Base-by-base conservation (phyloP, 169 alveolate species). In the Plasmodium billcollinsi region DNA sequence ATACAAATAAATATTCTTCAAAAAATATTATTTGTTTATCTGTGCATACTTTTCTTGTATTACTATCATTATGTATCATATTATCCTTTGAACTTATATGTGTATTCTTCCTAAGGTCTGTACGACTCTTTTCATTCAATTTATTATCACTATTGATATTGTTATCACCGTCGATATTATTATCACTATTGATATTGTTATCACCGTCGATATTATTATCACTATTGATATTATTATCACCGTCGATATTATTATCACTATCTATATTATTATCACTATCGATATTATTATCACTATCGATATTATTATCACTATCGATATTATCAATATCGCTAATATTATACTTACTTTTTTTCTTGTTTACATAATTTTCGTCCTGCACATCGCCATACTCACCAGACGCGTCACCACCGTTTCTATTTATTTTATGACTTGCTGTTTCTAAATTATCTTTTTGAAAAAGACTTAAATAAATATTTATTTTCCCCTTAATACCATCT, bases 1-100 rank as follows among this genome's bases (percentile, higher is more conserved):
- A 83, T 20, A 83, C 39, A 26, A 54, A 83, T 21, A 83, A 49
- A 63, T 69, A 83, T 39, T 83, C 91, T 9, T 62, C 91, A 62
- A 69, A 83, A 62, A 69, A 63, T 12, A 83, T 43, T 39, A 83
- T 12, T 18, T 70, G 29, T 4, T 83, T 74, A 49, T 83, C 85
- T 47, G 39, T 0, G 12, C 33, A 0, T 21, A 11, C 21, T 18
- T 33, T 33, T 33, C 45, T 33, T 33, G 1, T 33, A 33, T 33
- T 33, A 4, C 9, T 33, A 33, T 33, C 8, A 33, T 0, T 1
- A 33, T 33, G 45, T 33, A 33, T 33, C 8, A 33, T 33, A 33
- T 33, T 33, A 33, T 33, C 45, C 9, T 33, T 33, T 7, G 45
- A 33, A 33, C 8, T 9, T 33, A 33, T 33, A 33, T 33, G 45